Evolutionary conservation across 306 rosid genomes (phyloP).

Genomic region (Purshia tridentata): DNA sequence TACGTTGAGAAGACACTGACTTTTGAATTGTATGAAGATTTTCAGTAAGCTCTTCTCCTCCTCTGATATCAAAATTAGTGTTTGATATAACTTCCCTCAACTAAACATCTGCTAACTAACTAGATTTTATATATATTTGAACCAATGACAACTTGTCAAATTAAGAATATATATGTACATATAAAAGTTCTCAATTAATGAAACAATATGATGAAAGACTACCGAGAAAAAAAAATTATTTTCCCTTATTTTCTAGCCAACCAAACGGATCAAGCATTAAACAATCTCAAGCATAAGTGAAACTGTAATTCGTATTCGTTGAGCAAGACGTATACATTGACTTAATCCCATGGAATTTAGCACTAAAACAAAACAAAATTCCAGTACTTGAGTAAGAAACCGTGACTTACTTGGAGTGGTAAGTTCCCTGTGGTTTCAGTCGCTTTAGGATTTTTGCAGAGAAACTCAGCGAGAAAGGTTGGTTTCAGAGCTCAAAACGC

Average conservation of each 20-base stretch:
- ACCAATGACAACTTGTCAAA: too few species aligned
- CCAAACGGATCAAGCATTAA: background rate
- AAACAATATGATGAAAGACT: background rate
- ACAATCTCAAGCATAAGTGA: background rate
- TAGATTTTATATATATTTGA: too few species aligned
- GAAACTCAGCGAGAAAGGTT: background rate
- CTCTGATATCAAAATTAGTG: too few species aligned
- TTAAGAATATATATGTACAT: too few species aligned
- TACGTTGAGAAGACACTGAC: too few species aligned
- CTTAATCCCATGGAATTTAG: background rate
- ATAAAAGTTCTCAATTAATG: too few species aligned
- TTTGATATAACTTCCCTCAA: too few species aligned
- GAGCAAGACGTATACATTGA: too few species aligned
- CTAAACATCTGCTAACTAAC: too few species aligned
- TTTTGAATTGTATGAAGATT: too few species aligned
- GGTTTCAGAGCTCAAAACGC: background rate
- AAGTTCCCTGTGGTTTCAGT: background rate
- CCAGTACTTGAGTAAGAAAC: background rate
- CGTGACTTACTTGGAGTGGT: background rate
- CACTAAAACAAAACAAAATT: background rate
- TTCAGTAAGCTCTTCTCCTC: too few species aligned
- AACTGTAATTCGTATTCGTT: background rate
- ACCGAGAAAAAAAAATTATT: too few species aligned
- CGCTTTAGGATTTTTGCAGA: background rate
- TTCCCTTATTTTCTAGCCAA: background rate